Base-by-base conservation (phyloP, 106 monocot species). In the Dendrobium huoshanense region DNA sequence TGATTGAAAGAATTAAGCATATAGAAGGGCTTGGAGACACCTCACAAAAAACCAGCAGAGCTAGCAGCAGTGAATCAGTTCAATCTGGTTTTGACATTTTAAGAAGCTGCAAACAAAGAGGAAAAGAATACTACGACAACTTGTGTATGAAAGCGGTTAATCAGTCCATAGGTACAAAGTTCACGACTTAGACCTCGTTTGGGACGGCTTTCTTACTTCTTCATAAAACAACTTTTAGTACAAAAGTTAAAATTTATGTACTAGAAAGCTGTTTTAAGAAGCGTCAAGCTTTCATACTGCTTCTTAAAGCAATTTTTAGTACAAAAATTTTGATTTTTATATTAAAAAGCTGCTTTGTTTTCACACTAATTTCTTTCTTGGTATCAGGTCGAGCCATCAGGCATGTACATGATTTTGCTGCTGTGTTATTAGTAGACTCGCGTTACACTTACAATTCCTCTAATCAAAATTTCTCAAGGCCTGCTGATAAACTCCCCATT, bases 71-170 rank as follows among this genome's bases (percentile, higher is more conserved):
- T 72, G 80, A 51, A 70, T 48, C 84, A 70, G 72, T 61, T 33
- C 76, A 86, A 9, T 83, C 90, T 79, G 97, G 94, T 43, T 91
- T 92, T 78, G 91, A 89, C 18, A 78, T 91, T n/a, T 82, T 97
- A 75, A 92, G 89, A 79, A 89, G 88, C 54, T 94, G 97, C 78
- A 91, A 70, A 65, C 87, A 85, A 77, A 89, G 87, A 75, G 98
- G 98, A 58, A 86, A 83, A 85, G 98, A 98, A 59, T 98, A 98
- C 83, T 98, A 98, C 79, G 98, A 98, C 77, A 98, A 95, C 79
- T 85, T 98, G 56, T 98, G 98, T 88, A 95, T 98, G 98, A 98
- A 98, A 77, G 94, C 98, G 65, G 98, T 98, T 20, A 98, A 98
- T 67, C 98, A 95, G 78, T 98, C 92, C 29, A 91, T 98, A 47